A percentile compares a stretch with the other conserved stretches of the same genome.
These are phyloP conservation scores for Haematococcus sp. DNA, from an alignment of 139 green algal genomes.

Conservation along the genomic window DNA sequence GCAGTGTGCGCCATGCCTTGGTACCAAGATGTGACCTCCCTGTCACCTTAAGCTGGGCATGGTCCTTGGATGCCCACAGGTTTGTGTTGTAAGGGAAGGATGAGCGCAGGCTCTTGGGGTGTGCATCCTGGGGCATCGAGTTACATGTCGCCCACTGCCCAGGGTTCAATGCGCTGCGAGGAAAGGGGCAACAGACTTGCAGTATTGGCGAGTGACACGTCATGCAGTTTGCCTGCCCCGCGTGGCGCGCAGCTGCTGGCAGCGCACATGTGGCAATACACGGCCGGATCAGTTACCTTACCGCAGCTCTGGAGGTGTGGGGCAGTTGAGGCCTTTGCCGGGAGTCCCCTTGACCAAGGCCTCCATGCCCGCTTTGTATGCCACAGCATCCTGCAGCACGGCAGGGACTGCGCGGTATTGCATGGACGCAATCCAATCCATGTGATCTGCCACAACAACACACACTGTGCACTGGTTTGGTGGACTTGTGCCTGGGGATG, in stretches of 20 bases:
- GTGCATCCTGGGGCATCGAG: background rate
- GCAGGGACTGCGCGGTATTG: background rate
- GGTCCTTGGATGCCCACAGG: slow-evolving; percentile 10
- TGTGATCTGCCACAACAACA: too few species aligned
- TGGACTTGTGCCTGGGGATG: too few species aligned
- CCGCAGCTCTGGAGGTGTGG: slow-evolving; percentile 9
- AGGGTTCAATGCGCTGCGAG: background rate
- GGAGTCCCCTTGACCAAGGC: background rate
- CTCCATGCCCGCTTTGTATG: background rate
- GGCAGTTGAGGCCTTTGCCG: background rate
- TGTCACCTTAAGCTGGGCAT: background rate
- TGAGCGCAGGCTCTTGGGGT: slow-evolving; percentile 14
- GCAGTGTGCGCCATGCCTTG: too few species aligned
- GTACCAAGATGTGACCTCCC: too few species aligned
- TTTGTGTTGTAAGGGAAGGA: slow-evolving; percentile 30
- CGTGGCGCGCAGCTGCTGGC: too few species aligned
- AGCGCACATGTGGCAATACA: too few species aligned
- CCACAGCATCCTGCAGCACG: background rate
- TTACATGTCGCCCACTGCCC: background rate
- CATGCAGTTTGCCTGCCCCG: too few species aligned
- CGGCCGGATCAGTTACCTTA: too few species aligned
- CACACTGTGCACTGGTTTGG: too few species aligned
- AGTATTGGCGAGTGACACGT: too few species aligned
- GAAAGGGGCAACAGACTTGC: too few species aligned
- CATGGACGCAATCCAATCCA: too few species aligned